These are phyloP conservation scores for Cutaneotrichosporon mucoides DNA, from an alignment of 1,284 basidiomycete species.

Conservation along the genomic window DNA sequence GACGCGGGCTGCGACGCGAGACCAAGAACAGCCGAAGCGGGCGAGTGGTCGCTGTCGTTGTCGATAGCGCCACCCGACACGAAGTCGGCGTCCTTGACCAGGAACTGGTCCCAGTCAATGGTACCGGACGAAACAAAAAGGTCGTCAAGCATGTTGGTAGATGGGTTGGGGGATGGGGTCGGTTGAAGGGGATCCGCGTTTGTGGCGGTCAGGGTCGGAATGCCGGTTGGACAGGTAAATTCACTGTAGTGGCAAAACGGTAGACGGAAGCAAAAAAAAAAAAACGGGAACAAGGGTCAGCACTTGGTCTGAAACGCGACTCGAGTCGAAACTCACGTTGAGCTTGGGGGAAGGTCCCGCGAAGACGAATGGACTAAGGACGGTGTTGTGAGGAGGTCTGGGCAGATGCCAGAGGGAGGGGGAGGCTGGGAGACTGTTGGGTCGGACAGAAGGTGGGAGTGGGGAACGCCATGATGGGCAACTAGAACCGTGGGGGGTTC, in stretches of 20 bases:
- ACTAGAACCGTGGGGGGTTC: constrained; percentile 19
- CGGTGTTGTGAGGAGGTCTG: constrained; percentile 6
- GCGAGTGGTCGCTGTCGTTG: constrained; percentile 7
- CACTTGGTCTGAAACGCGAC: no score
- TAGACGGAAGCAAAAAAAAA: background rate
- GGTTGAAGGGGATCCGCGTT: constrained; percentile 2
- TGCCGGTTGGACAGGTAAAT: background rate
- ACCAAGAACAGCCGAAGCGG: constrained; percentile 12
- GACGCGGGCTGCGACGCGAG: constrained; percentile 8
- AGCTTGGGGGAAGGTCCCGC: constrained; percentile 9
- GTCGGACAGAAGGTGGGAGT: constrained; percentile 10
- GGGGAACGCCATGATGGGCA: constrained; percentile 26
- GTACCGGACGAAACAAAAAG: constrained; percentile 11
- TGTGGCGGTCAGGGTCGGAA: background rate
- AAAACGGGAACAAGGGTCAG: background rate
- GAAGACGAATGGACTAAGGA: constrained; percentile 6
- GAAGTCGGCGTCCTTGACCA: constrained; percentile 26
- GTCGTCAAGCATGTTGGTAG: constrained; percentile 15
- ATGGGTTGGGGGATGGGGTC: constrained; percentile 8
- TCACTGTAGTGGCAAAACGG: background rate
- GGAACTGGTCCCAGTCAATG: constrained; percentile 34
- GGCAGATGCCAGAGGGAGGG: constrained; percentile 12
- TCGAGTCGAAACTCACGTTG: constrained; percentile 5
- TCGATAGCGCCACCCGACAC: background rate
- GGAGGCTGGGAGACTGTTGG: constrained; percentile 5